Evolutionary conservation across 768 basidiomycete genomes (phyloP).

Genomic region (Calocera cornea): DNA sequence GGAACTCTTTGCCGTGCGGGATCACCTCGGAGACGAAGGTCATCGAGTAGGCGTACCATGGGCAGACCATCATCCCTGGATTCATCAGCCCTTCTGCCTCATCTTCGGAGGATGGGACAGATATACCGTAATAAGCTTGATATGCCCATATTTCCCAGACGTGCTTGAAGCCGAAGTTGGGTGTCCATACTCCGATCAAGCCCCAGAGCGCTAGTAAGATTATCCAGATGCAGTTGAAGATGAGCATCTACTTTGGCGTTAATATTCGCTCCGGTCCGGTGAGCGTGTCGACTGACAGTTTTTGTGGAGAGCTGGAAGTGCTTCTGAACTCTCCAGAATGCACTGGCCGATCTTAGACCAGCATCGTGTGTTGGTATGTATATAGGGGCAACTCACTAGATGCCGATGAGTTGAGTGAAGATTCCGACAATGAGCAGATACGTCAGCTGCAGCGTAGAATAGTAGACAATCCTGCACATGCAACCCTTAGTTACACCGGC

Average conservation of each 20-base stretch:
- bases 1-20: slow-evolving; percentile 57
- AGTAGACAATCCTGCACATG: slow-evolving; percentile 43
- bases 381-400: slow-evolving; percentile 47
- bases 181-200: slow-evolving; percentile 58
- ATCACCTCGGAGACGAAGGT: slow-evolving; percentile 71
- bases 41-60: slow-evolving; percentile 71
- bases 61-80: slow-evolving; percentile 52
- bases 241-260: slow-evolving; percentile 40
- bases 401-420: slow-evolving; percentile 48
- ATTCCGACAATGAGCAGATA: slow-evolving; percentile 54
- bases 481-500: neutral
- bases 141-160: slow-evolving; percentile 61
- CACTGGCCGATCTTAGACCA: slow-evolving; percentile 23
- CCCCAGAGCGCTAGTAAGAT: slow-evolving; percentile 62
- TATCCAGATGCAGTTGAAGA: slow-evolving; percentile 61
- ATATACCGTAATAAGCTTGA: neutral
- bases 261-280: neutral
- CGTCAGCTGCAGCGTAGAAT: slow-evolving; percentile 59
- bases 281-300: slow-evolving; percentile 24
- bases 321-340: slow-evolving; percentile 59
- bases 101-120: neutral
- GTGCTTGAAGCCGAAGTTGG: slow-evolving; percentile 68
- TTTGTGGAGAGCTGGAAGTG: slow-evolving; percentile 50
- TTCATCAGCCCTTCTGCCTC: neutral
- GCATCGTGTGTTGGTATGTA: neutral